phyloP scores from a whole-genome alignment of 805 yeast species.

The Jamesozyma jinghongensis region DNA sequence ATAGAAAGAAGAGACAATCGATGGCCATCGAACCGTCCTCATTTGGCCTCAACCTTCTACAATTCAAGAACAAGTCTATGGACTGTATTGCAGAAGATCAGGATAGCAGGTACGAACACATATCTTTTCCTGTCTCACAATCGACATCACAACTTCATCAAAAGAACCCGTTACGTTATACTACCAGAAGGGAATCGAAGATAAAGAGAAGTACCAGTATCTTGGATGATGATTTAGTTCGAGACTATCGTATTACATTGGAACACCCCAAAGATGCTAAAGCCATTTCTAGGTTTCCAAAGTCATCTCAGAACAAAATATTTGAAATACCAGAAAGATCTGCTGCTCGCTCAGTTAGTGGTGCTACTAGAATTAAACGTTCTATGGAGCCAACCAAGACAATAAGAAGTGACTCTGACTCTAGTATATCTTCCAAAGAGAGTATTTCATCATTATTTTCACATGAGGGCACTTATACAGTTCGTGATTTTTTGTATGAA shows the following conservation, averaged over 20 bases:
- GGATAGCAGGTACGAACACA: not conserved
- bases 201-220: conserved; percentile 18
- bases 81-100: conserved; percentile 2
- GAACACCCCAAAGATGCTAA: no score
- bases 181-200: not conserved
- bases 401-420: conserved; percentile 2
- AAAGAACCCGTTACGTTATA: not conserved
- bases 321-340: no score
- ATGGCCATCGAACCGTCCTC: conserved; percentile 11
- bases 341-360: no score
- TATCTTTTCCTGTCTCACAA: not conserved
- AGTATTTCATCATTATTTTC: conserved; percentile 6
- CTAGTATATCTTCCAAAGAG: conserved; percentile 4
- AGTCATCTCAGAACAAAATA: no score
- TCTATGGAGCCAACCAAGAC: not conserved
- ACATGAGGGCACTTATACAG: conserved; percentile 7
- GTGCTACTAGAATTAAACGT: not conserved
- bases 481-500: conserved; percentile 21
- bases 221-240: conserved; percentile 20
- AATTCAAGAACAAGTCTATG: conserved; percentile 8
- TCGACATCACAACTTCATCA: not conserved
- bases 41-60: not conserved
- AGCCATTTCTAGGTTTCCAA: no score
- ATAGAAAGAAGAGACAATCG: conserved; percentile 19
- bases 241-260: conserved; percentile 24